These are phyloP conservation scores for Pythium sp. DNA, from an alignment of 352 stramenopile genomes.

Conservation along the genomic window DNA sequence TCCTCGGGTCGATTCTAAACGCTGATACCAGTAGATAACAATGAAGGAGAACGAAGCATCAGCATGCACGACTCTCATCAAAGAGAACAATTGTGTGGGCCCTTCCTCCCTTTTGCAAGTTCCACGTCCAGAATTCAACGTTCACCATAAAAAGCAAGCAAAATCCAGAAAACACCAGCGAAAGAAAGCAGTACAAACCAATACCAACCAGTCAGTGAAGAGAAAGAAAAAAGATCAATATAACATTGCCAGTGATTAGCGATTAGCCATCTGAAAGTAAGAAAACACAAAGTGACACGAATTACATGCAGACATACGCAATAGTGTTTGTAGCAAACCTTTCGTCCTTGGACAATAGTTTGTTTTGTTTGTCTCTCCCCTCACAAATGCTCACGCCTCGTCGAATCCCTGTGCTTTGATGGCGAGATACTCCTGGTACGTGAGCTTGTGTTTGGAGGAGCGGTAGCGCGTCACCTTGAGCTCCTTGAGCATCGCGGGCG, in stretches of 20 bases:
- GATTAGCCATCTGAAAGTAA: not conserved
- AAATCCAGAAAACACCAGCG: not conserved
- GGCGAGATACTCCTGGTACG: conserved; percentile 75
- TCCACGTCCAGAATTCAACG: not conserved
- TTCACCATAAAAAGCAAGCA: not conserved
- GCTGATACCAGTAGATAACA: not conserved
- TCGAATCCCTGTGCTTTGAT: conserved; percentile 38
- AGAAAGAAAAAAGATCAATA: conserved; percentile 7
- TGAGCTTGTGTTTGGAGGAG: conserved; percentile 81
- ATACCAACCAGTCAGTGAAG: not conserved
- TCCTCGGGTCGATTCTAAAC: conserved; percentile 15
- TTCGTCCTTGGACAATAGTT: not conserved
- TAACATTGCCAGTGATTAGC: not conserved
- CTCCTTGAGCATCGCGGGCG: conserved; percentile 44
- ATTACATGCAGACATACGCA: not conserved
- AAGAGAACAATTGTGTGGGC: not conserved
- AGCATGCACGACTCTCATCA: not conserved
- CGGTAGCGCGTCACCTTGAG: conserved; percentile 80
- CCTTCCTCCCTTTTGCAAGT: not conserved
- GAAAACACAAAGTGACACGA: not conserved
- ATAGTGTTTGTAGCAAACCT: not conserved
- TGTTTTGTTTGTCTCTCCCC: not conserved
- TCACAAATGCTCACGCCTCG: not conserved
- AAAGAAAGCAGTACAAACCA: not conserved
- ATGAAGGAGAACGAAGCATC: not conserved